Evolutionary conservation across 805 yeast species (phyloP).

Genomic region (Wickerhamomyces ciferrii): DNA sequence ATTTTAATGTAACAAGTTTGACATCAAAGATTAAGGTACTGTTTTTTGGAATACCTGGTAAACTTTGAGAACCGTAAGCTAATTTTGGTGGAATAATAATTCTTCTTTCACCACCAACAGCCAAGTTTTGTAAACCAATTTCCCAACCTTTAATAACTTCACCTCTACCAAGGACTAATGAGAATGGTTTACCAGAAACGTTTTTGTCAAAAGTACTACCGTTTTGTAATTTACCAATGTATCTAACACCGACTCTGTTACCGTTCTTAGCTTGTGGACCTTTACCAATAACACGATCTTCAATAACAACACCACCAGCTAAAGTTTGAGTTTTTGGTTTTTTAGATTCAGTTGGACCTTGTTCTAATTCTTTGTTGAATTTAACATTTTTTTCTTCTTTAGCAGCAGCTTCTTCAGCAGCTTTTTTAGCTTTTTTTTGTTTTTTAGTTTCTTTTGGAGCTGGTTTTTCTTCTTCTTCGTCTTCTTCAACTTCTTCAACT

Average conservation of each 20-base stretch:
- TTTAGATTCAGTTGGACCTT: slow-evolving; percentile 72
- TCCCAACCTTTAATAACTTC: slow-evolving; percentile 99
- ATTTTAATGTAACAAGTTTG: slow-evolving; percentile 86
- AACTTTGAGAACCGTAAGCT: slow-evolving; percentile 92
- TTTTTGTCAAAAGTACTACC: slow-evolving; percentile 97
- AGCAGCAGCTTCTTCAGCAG: slow-evolving; percentile 14
- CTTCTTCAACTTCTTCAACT: slow-evolving; percentile 55
- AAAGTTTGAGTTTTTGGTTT: slow-evolving; percentile 69
- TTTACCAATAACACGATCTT: slow-evolving; percentile 85
- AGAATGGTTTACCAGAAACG: slow-evolving; percentile 95
- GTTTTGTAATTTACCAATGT: slow-evolving; percentile 94
- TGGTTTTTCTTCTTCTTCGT: slow-evolving; percentile 27
- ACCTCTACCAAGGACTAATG: slow-evolving; percentile 88
- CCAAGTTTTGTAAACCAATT: slow-evolving; percentile 97
- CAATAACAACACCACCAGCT: slow-evolving; percentile 89
- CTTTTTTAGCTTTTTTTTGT: slow-evolving; percentile 18
- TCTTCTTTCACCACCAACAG: slow-evolving; percentile 98
- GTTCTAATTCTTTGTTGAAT: slow-evolving; percentile 87
- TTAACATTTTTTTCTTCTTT: slow-evolving; percentile 68
- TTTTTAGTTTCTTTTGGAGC: slow-evolving; percentile 23
- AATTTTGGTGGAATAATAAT: slow-evolving; percentile 91
- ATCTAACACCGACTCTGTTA: slow-evolving; percentile 90
- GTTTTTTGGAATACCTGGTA: slow-evolving; percentile 98
- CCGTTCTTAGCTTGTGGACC: slow-evolving; percentile 89
- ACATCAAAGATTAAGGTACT: slow-evolving; percentile 95